These are phyloP conservation scores for Salix suchowensis DNA, from an alignment of 345 rosid genomes.

Conservation along the genomic window DNA sequence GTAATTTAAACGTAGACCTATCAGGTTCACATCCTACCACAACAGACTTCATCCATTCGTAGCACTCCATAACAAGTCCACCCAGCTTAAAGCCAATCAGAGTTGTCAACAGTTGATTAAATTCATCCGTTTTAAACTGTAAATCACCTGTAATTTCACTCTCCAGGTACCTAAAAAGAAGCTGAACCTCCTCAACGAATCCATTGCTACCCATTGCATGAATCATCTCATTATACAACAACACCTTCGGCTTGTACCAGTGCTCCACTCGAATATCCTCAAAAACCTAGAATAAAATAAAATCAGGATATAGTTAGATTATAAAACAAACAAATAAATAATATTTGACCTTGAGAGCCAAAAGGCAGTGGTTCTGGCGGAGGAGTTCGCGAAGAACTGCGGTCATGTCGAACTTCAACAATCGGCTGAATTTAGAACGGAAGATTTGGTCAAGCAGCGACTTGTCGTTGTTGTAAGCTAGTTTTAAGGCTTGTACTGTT, in stretches of 20 bases:
- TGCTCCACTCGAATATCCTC: conserved; percentile 60
- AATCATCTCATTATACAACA: conserved; percentile 53
- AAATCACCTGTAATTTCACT: conserved; percentile 33
- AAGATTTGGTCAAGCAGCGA: conserved; percentile 33
- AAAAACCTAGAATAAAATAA: conserved; percentile 43
- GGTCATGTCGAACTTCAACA: conserved; percentile 75
- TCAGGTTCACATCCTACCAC: conserved; percentile 58
- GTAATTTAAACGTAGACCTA: conserved; percentile 46
- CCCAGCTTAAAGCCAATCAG: conserved; percentile 38
- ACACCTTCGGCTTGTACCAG: conserved; percentile 70
- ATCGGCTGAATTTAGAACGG: conserved; percentile 49
- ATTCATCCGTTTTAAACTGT: conserved; percentile 47
- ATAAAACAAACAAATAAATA: not conserved
- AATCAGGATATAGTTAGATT: not conserved
- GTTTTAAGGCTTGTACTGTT: conserved; percentile 65
- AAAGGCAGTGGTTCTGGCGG: conserved; percentile 60
- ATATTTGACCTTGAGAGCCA: conserved; percentile 50
- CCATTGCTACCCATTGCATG: conserved; percentile 46
- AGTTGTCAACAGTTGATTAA: conserved; percentile 46
- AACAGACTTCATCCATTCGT: conserved; percentile 45
- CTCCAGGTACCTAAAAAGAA: conserved; percentile 40
- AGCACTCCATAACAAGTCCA: conserved; percentile 54
- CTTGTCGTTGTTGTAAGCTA: conserved; percentile 30
- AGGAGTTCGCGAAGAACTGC: conserved; percentile 77
- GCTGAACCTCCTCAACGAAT: conserved; percentile 39